Evolutionary conservation across 2,329 filamentous ascomycete species (phyloP).

Genomic region (Alternaria sp.): DNA sequence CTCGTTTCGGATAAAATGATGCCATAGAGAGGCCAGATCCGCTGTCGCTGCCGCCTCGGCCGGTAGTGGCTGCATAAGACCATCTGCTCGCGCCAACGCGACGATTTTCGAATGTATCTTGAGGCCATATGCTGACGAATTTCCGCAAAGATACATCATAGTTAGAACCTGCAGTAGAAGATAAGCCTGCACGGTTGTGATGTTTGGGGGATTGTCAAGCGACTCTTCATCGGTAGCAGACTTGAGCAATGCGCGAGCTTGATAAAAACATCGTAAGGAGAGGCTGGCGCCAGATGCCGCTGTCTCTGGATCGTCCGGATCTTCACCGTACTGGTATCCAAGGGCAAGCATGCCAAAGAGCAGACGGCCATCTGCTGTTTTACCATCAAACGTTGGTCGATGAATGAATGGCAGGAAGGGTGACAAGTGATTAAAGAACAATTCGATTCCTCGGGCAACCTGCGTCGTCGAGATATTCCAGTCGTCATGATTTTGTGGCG

Average conservation of each 20-base stretch:
- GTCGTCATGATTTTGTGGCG: neutral
- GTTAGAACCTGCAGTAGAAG: conserved; percentile 29
- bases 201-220: conserved; percentile 2
- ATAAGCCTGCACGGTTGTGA: conserved; percentile 27
- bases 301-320: conserved; percentile 22
- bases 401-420: conserved; percentile 26
- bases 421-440: conserved; percentile 27
- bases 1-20: conserved; percentile 23
- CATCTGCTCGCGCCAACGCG: conserved; percentile 26
- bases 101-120: conserved; percentile 36
- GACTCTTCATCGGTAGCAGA: conserved; percentile 18
- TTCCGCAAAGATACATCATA: conserved; percentile 31
- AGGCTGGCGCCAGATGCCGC: conserved; percentile 20
- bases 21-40: conserved; percentile 30
- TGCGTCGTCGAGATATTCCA: conserved; percentile 4
- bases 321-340: conserved; percentile 32
- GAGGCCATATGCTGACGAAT: conserved; percentile 30
- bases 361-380: conserved; percentile 12
- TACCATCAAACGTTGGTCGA: conserved; percentile 25
- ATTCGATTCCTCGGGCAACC: conserved; percentile 16
- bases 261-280: conserved; percentile 25
- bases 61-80: conserved; percentile 27
- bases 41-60: conserved; percentile 17
- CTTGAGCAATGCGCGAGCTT: conserved; percentile 23
- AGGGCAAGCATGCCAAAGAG: conserved; percentile 29